Base-by-base conservation (phyloP, 1,284 basidiomycete genomes). In the Ustilago hordei region DNA sequence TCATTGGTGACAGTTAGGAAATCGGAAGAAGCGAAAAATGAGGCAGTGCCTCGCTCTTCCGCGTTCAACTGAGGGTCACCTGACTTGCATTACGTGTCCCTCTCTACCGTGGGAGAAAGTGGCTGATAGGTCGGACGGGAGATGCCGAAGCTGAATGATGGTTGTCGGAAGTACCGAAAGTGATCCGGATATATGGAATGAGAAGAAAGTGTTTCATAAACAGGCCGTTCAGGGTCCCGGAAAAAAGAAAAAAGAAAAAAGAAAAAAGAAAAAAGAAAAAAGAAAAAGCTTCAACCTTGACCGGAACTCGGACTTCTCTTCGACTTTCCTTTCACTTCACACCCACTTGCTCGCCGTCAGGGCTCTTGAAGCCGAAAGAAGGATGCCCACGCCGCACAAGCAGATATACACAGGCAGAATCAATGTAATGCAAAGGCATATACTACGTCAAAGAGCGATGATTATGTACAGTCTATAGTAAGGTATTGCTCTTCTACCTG, bases 111-210 rank as follows among this genome's bases (percentile, higher is more conserved):
- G n/a, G 43, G 12, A 15, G 13, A 15, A 35, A 34, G 41, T 45
- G n/a, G 53, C 28, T 34, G 7, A 32, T 17, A 6, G 28, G 23
- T 28, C 23, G 11, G 15, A 7, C 48, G 4, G 48, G 48, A 19
- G 48, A 31, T 50, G 11, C 19, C 48, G 23, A 31, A 28, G 48
- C 3, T 50, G 19, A 12, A 8, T 31, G n/a, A 6, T 15, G 50
- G n/a, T 35, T 8, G 17, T 55, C n/a, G 35, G 32, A 55, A 55
- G 53, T 52, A 52, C 31, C 19, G 34, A 43, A 43, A 32, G 13
- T 9, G 50, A 52, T 11, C 13, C 34, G 31, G 50, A 52, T 11
- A 17, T 52, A 52, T 52, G 32, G 7, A 52, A n/a, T 34, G 15
- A 8, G 31, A 34, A 52, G 53, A 36, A 54, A 36, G 12, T 19